Conservation (phyloP, 805 yeast species). For the Nakazawaea ernobii region DNA sequence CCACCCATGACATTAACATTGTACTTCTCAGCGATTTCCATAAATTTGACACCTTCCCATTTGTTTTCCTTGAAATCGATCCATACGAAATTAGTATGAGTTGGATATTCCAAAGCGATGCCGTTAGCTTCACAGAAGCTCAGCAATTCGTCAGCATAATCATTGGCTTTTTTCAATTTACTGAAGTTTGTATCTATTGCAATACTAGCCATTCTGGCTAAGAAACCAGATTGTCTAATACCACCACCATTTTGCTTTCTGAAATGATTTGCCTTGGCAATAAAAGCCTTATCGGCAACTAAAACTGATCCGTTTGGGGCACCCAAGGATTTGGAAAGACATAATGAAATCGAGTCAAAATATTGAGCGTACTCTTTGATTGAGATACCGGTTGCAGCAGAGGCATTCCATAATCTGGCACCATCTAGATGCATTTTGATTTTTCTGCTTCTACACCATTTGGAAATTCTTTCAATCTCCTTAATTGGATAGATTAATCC, state of each 20-base stretch:
- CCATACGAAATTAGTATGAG: conserved; percentile 80
- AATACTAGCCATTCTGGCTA: conserved; percentile 69
- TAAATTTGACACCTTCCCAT: conserved; percentile 50
- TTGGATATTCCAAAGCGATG: conserved; percentile 60
- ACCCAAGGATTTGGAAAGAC: conserved; percentile 85
- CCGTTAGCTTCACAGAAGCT: conserved; percentile 46
- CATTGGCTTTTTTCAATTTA: conserved; percentile 44
- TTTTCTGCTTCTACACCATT: conserved; percentile 56
- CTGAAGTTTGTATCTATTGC: conserved; percentile 73
- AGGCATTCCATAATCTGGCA: conserved; percentile 88
- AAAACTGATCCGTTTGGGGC: conserved; percentile 91
- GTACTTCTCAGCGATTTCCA: conserved; percentile 47
- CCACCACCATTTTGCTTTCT: conserved; percentile 94
- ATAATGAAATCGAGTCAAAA: conserved; percentile 83
- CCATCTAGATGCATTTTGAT: conserved; percentile 82
- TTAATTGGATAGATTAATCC: conserved; percentile 79
- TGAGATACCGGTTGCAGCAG: conserved; percentile 62
- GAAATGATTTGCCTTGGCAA: conserved; percentile 73
- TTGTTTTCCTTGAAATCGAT: conserved; percentile 48
- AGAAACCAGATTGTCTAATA: conserved; percentile 79
- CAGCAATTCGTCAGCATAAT: conserved; percentile 42
- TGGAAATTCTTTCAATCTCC: conserved; percentile 65
- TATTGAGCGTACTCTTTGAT: conserved; percentile 63
- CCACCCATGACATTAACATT: conserved; percentile 63
- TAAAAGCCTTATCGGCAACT: conserved; percentile 57